These are phyloP conservation scores for Pelargonium australe DNA, from an alignment of 441 rosid genomes.

Conservation along the genomic window DNA sequence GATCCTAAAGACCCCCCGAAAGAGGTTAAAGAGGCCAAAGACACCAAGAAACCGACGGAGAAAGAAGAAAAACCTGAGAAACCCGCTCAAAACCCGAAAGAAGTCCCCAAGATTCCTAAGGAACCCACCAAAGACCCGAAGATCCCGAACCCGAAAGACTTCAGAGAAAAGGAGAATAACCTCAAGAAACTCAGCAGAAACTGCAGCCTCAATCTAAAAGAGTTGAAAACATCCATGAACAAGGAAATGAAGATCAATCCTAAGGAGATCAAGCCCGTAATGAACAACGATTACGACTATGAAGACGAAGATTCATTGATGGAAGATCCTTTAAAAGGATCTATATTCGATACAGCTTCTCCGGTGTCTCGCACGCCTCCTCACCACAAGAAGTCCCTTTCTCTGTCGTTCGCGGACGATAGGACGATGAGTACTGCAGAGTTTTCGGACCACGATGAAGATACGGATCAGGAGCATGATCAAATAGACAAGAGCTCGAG, in stretches of 20 bases:
- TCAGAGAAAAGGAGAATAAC: conserved; percentile 27
- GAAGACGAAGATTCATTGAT: conserved; percentile 22
- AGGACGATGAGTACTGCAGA: conserved; percentile 43
- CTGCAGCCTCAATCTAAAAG: conserved; percentile 48
- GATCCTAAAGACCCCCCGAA: too few species aligned
- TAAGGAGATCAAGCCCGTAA: not conserved
- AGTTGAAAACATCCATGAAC: conserved; percentile 36
- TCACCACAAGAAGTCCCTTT: conserved; percentile 38
- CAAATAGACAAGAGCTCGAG: conserved; percentile 38
- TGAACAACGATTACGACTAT: conserved; percentile 26
- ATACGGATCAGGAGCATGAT: conserved; percentile 25
- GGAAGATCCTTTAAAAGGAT: conserved; percentile 60
- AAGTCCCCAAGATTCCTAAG: conserved; percentile 20
- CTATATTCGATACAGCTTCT: conserved; percentile 65
- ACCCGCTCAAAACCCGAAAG: too few species aligned
- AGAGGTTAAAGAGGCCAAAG: too few species aligned
- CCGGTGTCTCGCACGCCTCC: conserved; percentile 26
- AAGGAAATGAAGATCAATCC: conserved; percentile 18
- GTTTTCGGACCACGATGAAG: conserved; percentile 43
- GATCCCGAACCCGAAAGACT: conserved; percentile 14
- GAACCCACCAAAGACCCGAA: conserved; percentile 23
- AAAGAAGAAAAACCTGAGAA: too few species aligned
- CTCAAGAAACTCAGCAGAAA: conserved; percentile 28
- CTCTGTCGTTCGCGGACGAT: conserved; percentile 34
- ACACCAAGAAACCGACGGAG: too few species aligned